Percentiles rank a stretch among this genome's conserved stretches.
phyloP scores from a whole-genome alignment of 352 stramenopile genomes.

The Phytophthora podocarpi region DNA sequence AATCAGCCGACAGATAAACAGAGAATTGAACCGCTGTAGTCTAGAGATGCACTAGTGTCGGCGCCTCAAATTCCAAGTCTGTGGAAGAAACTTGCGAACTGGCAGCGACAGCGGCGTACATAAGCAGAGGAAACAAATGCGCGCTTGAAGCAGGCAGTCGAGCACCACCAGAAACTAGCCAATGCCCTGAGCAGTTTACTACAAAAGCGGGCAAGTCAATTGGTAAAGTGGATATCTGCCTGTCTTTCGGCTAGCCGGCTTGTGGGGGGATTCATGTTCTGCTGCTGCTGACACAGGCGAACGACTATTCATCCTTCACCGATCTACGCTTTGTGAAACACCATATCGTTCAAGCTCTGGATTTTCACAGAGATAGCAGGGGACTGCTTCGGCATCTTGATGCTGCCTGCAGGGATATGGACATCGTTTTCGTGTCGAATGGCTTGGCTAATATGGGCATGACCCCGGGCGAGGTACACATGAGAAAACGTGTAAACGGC shows the following conservation, averaged over 20 bases:
- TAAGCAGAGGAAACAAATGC: constrained; percentile 25
- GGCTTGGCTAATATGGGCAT: constrained; percentile 17
- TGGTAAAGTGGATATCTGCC: no score
- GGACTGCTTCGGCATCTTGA: constrained; percentile 18
- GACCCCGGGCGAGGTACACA: constrained; percentile 19
- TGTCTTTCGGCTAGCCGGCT: no score
- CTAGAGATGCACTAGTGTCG: neutral
- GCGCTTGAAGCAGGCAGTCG: constrained; percentile 35
- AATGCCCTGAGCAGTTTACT: constrained; percentile 35
- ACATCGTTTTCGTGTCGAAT: constrained; percentile 23
- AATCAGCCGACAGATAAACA: neutral
- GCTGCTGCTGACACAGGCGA: neutral
- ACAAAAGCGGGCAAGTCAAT: constrained; percentile 17
- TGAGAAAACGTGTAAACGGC: constrained; percentile 8
- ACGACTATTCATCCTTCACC: neutral
- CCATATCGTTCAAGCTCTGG: constrained; percentile 8
- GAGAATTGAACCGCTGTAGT: neutral
- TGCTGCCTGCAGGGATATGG: constrained; percentile 17
- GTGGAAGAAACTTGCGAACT: constrained; percentile 33
- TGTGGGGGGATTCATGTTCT: neutral
- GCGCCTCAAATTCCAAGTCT: neutral
- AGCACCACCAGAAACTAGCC: constrained; percentile 41
- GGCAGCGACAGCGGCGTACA: constrained; percentile 15
- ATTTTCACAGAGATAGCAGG: constrained; percentile 5
- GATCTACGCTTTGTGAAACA: neutral